Conservation (phyloP, 169 alveolate genomes). For the Cryptosporidium bovis region DNA sequence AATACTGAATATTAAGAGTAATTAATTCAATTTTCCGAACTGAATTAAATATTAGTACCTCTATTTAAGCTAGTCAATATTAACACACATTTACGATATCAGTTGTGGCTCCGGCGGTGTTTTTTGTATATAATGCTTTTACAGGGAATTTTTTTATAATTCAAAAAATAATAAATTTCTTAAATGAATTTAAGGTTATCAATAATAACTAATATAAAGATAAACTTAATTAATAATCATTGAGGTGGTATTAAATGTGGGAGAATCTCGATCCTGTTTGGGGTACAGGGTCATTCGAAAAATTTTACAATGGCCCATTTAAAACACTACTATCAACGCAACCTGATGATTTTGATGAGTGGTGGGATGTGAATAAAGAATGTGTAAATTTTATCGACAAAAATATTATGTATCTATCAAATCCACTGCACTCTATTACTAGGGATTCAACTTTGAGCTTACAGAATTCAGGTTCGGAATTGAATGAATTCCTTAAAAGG, state of each 20-base stretch:
- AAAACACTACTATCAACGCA: conserved; percentile 30
- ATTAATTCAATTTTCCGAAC: no score
- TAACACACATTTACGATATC: no score
- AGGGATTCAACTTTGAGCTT: conserved; percentile 55
- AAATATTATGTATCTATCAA: conserved; percentile 30
- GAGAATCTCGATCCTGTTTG: conserved; percentile 64
- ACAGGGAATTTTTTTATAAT: no score
- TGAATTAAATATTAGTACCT: no score
- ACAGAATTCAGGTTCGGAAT: conserved; percentile 3
- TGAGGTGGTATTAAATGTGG: conserved; percentile 33
- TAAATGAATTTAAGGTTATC: no score
- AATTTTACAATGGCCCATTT: conserved; percentile 49
- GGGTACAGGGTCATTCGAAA: conserved; percentile 71
- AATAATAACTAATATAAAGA: no score
- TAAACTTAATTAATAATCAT: no score
- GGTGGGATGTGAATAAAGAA: conserved; percentile 66
- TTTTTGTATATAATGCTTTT: no score
- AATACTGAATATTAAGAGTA: no score
- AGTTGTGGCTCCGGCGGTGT: no score
- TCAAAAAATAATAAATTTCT: no score
- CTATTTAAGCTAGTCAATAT: no score
- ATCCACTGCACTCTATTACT: conserved; percentile 55
- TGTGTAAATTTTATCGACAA: conserved; percentile 34
- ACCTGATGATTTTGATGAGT: conserved; percentile 63
- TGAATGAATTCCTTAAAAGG: neutral